These are phyloP conservation scores for Kuraishia ogatae DNA, from an alignment of 805 yeast genomes.

Conservation along the genomic window DNA sequence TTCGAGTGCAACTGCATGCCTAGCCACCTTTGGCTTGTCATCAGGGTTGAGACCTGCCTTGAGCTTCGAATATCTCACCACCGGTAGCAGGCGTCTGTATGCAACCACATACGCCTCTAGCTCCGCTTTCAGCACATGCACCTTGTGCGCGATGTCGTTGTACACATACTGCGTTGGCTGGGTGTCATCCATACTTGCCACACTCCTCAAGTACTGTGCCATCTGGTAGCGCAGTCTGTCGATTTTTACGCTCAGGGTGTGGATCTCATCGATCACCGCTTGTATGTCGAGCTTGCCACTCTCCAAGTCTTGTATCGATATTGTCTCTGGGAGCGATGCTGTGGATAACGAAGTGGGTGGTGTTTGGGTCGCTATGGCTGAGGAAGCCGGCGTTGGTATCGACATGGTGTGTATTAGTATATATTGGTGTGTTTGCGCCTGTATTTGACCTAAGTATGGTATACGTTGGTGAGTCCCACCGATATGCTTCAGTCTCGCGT, in stretches of 20 bases:
- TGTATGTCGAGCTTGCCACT: slow-evolving; percentile 27
- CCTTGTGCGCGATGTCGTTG: slow-evolving; percentile 26
- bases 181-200: slow-evolving; percentile 34
- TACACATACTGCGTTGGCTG: slow-evolving; percentile 33
- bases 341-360: slow-evolving; percentile 5
- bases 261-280: slow-evolving; percentile 26
- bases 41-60: slow-evolving; percentile 43
- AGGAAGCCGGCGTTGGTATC: slow-evolving; percentile 11
- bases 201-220: slow-evolving; percentile 23
- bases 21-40: slow-evolving; percentile 22
- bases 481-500: too few relatives aligned
- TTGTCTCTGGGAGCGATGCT: slow-evolving; percentile 10
- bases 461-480: too few relatives aligned
- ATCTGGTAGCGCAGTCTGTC: slow-evolving; percentile 29
- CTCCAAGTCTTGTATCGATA: slow-evolving; percentile 31
- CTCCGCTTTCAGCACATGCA: slow-evolving; percentile 24
- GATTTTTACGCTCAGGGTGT: slow-evolving; percentile 20
- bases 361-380: slow-evolving; percentile 4
- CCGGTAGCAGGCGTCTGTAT: slow-evolving; percentile 38
- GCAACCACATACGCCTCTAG: slow-evolving; percentile 33
- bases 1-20: slow-evolving; percentile 17
- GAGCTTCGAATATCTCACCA: slow-evolving; percentile 40
- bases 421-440: too few relatives aligned
- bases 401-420: slow-evolving; percentile 6
- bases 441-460: too few relatives aligned